Conservation (phyloP, 2,329 filamentous ascomycete species). For the Xylaria sp. region DNA sequence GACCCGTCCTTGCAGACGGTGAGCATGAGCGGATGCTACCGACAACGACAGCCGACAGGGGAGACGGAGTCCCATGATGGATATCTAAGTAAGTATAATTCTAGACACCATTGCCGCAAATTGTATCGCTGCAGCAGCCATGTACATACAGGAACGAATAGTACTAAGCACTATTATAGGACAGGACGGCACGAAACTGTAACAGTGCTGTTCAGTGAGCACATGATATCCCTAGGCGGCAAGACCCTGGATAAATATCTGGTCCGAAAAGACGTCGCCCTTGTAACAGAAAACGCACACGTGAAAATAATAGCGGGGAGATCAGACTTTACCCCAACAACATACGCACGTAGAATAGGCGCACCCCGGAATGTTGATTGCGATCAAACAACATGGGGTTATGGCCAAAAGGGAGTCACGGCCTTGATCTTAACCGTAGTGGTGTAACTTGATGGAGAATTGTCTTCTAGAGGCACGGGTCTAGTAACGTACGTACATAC, state of each 20-base stretch:
- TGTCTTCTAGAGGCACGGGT: background rate
- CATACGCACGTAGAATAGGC: background rate
- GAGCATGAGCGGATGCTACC: slow-evolving; percentile 16
- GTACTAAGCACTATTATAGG: background rate
- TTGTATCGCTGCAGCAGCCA: background rate
- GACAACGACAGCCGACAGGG: slow-evolving; percentile 7
- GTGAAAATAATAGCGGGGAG: background rate
- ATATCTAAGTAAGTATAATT: background rate
- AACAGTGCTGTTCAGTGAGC: background rate
- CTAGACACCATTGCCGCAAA: background rate
- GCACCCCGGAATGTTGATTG: background rate
- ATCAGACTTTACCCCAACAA: background rate
- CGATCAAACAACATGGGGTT: background rate
- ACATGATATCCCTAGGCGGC: background rate
- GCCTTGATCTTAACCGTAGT: background rate
- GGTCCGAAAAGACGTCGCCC: background rate
- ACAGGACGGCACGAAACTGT: background rate
- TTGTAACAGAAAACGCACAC: background rate
- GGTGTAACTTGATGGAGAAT: background rate
- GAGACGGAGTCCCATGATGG: slow-evolving; percentile 9
- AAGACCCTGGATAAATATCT: background rate
- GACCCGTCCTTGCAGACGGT: slow-evolving; percentile 18
- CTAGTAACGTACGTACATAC: background rate
- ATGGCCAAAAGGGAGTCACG: background rate
- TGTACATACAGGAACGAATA: background rate